Base-by-base conservation (phyloP, 164 flowering plant genomes). In the Nymphaea thermarum region DNA sequence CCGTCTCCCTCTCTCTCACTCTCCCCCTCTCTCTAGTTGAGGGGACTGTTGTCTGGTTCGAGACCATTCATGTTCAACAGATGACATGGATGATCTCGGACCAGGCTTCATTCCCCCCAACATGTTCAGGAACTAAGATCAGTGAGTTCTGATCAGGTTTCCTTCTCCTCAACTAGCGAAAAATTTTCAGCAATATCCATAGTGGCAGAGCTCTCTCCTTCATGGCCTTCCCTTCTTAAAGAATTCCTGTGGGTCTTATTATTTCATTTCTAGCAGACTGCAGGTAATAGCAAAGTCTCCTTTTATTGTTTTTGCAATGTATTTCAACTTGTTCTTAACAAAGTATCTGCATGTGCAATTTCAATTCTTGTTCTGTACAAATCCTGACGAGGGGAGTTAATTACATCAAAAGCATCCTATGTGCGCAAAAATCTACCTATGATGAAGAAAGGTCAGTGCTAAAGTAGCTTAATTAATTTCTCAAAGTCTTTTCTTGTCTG, bases 21-120 rank as follows among this genome's bases (percentile, higher is more conserved):
- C 60, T 69, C 25, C 72, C 62, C 25, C 45, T 65, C 51, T 47
- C 66, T 17, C 41, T 55, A 63, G 42, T 71, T 61, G 69, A 75
- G 74, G 72, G 65, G 71, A 66, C 71, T 74, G 18, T 73, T 67
- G 69, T 67, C 69, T 67, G 69, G 69, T 67, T 67, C 63, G 44
- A 67, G 43, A 67, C 69, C 69, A 42, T 66, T 66, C 68, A 36
- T 10, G 7, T 65, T 17, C 15, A 65, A 17, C 45, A 42, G 6
- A 10, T 16, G 3, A 36, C 53, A 43, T 11, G 17, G 44, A 43
- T 36, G 3, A 43, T 43, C 44, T 8, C 2, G 15, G 45, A 36
- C 53, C 44, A 65, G 67, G 45, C 67, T 55, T 55, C 60, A 55
- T 55, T 55, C 60, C 60, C 60, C 60, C 60, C 60, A 55, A 55